Percentiles rank a stretch among this genome's conserved stretches.
phyloP scores from a whole-genome alignment of 2,329 filamentous ascomycete species.

The Arthroderma uncinatum region DNA sequence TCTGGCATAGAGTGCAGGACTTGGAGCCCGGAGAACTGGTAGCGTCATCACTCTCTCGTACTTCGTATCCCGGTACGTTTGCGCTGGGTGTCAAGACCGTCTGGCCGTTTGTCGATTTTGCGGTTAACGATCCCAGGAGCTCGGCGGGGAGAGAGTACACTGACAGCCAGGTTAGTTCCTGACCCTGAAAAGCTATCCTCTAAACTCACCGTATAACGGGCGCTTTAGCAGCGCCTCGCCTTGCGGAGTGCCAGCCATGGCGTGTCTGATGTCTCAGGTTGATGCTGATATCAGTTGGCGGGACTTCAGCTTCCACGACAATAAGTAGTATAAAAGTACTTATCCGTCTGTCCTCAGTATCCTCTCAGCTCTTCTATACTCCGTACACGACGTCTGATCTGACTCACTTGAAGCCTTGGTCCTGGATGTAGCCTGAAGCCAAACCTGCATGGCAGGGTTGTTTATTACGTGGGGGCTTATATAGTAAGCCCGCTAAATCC shows the following conservation, averaged over 20 bases:
- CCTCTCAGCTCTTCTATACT: no score
- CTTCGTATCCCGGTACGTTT: constrained; percentile 20
- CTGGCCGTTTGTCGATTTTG: constrained; percentile 38
- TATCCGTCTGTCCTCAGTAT: no score
- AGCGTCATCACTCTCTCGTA: constrained; percentile 31
- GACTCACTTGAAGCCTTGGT: no score
- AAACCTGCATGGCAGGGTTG: not conserved
- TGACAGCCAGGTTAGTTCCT: constrained; percentile 24
- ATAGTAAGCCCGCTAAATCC: not conserved
- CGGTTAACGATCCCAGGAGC: constrained; percentile 56
- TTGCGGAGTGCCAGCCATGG: constrained; percentile 14
- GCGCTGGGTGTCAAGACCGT: constrained; percentile 18
- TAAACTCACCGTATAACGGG: constrained; percentile 40
- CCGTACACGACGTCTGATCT: no score
- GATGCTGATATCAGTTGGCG: not conserved
- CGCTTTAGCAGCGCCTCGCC: constrained; percentile 35
- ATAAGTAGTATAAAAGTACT: no score
- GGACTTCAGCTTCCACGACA: no score
- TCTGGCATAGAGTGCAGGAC: constrained; percentile 68
- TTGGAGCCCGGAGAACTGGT: constrained; percentile 54
- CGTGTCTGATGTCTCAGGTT: not conserved
- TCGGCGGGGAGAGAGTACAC: constrained; percentile 74
- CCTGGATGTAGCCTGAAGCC: no score
- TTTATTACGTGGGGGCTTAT: not conserved
- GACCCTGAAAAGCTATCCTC: not conserved